phyloP scores from a whole-genome alignment of 73 alveolate genomes.

The Tetrahymena thermophila region DNA sequence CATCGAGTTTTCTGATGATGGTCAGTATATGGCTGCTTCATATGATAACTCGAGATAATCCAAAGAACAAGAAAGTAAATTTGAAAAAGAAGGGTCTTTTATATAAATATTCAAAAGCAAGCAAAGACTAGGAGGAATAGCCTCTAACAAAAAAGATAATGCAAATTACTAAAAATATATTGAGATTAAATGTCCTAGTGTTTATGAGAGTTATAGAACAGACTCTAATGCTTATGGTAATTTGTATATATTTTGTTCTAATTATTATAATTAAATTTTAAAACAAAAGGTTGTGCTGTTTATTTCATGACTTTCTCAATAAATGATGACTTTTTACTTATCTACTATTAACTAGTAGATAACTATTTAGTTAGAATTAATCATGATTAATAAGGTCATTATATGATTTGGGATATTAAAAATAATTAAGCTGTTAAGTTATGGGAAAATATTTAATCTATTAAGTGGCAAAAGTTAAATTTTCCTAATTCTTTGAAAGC shows the following conservation, averaged over 20 bases:
- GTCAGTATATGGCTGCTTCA: conserved; percentile 34
- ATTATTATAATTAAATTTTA: neutral
- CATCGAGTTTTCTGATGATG: conserved; percentile 29
- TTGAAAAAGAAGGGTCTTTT: conserved; percentile 42
- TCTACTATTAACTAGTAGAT: conserved; percentile 33
- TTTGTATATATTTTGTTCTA: neutral
- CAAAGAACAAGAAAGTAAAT: conserved; percentile 33
- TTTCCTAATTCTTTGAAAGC: conserved; percentile 40
- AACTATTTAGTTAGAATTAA: conserved; percentile 25
- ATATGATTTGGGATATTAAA: conserved; percentile 38
- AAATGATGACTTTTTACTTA: conserved; percentile 20
- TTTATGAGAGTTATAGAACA: conserved; percentile 20
- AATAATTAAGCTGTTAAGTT: conserved; percentile 25
- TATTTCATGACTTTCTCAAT: conserved; percentile 36
- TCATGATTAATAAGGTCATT: conserved; percentile 31
- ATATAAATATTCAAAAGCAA: conserved; percentile 21
- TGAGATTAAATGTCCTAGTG: conserved; percentile 28
- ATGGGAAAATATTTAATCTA: conserved; percentile 33
- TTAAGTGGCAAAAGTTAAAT: conserved; percentile 25
- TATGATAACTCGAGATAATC: conserved; percentile 29
- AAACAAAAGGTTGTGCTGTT: neutral
- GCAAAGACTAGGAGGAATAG: conserved; percentile 3
- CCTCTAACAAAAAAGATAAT: conserved; percentile 24
- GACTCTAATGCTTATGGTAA: conserved; percentile 35
- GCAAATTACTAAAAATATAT: conserved; percentile 19